A percentile compares a stretch with the other conserved stretches of the same genome.
Conservation (phyloP, 352 stramenopile genomes). For the Aphanomyces stellatus region DNA sequence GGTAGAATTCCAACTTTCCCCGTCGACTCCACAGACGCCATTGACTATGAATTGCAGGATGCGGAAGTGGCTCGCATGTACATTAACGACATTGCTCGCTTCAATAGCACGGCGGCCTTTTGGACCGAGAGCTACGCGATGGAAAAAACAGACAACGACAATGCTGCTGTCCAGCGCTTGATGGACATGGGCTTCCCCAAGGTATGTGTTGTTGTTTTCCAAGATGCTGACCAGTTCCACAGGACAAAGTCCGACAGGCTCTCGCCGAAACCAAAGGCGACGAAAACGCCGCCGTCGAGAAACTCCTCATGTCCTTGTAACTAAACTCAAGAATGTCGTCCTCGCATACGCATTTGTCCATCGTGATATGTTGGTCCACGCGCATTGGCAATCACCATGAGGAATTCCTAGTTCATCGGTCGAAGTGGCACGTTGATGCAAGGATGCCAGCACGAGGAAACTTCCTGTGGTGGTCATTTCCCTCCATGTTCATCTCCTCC, state of each 20-base stretch:
- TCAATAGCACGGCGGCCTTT: conserved; percentile 91
- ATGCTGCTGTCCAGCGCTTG: conserved; percentile 53
- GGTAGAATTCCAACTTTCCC: background rate
- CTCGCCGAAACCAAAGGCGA: conserved; percentile 62
- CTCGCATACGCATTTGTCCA: background rate
- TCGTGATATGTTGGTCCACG: background rate
- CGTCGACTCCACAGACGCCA: background rate
- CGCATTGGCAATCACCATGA: too few species aligned
- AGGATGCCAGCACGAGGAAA: too few species aligned
- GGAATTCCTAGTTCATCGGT: too few species aligned
- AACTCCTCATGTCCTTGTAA: conserved; percentile 34
- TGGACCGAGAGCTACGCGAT: conserved; percentile 96
- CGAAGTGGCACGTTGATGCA: too few species aligned
- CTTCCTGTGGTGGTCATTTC: too few species aligned
- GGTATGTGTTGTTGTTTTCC: conserved; percentile 24
- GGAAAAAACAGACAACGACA: conserved; percentile 40
- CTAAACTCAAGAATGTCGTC: background rate
- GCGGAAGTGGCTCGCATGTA: conserved; percentile 96
- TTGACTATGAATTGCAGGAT: conserved; percentile 74
- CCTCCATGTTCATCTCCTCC: too few species aligned
- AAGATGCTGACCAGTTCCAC: background rate
- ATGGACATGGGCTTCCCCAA: conserved; percentile 83
- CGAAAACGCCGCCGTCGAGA: conserved; percentile 84
- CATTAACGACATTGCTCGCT: conserved; percentile 85
- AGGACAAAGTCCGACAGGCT: conserved; percentile 64